Percentiles rank a stretch among this genome's conserved stretches.
Conservation (phyloP, 73 alveolate genomes). For the Paramecium biaurelia region DNA sequence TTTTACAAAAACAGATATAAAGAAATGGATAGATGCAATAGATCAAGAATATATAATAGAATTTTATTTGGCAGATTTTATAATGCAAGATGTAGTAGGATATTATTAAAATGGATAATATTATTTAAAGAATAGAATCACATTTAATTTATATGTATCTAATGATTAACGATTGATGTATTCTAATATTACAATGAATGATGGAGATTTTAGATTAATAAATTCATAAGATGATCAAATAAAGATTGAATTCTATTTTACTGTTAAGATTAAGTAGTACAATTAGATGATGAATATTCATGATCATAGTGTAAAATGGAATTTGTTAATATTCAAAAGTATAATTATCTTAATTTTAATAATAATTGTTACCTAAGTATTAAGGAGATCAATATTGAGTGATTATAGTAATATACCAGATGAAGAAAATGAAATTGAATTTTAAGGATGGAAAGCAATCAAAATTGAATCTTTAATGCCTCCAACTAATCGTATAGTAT, state of each 20-base stretch:
- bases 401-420: neutral
- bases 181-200: constrained; percentile 4
- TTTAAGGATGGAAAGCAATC: constrained; percentile 41
- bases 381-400: neutral
- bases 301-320: neutral
- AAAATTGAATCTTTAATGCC: constrained; percentile 58
- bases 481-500: constrained; percentile 41
- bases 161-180: neutral
- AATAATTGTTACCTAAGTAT: neutral
- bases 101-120: neutral
- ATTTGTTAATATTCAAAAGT: neutral
- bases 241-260: neutral
- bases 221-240: neutral
- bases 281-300: neutral
- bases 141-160: constrained; percentile 34
- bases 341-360: neutral
- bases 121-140: constrained; percentile 42
- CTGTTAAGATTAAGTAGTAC: neutral
- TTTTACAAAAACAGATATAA: neutral
- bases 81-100: constrained; percentile 51
- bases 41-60: constrained; percentile 31
- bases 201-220: neutral
- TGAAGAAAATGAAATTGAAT: constrained; percentile 42
- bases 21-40: constrained; percentile 31
- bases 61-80: constrained; percentile 34